Base-by-base conservation (phyloP, 805 yeast genomes). In the Cyberlindnera misumaiensis region DNA sequence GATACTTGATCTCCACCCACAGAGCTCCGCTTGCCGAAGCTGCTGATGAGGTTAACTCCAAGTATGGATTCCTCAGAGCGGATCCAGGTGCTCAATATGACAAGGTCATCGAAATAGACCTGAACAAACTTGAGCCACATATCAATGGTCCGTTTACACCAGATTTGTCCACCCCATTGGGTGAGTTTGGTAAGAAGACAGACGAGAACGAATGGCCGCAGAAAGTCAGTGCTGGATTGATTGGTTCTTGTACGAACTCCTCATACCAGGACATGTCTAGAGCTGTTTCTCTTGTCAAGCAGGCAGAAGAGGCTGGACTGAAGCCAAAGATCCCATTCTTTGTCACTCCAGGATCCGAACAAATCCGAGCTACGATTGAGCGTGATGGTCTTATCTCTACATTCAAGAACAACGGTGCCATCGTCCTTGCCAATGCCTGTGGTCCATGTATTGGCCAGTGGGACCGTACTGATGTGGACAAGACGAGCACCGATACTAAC, bases 401-500 rank as follows among this genome's bases (percentile, higher is more conserved):
- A 31, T 88, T 90, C 62, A 80, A 81, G 62, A 77, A 82, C 39
- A 82, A 80, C 54, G 97, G 97, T 44, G 98, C 96, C 51, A 73
- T 77, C 43, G 95, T 90, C 32, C 73, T 90, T 52, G 96, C 97
- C 39, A 90, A 90, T 63, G 98, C 98, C 15, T 90, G 98, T 74
- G 98, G 98, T 52, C 98, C 97, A 57, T 90, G 98, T 72, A 90
- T 90, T 60, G 98, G 98, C 42, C 98, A 90, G 72, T 90, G 98
- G 98, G 96, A 93, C 63, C 83, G 97, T 71, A 72, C 75, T 48
- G 95, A 85, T 59, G 75, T 84, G 32, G 63, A 75, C 38, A 77
- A 78, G 60, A 67, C 72, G 22, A 73, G 82, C 6, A 68, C 70
- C 38, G 87, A 80, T 47, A 71, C 72, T 53, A 89, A 88, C 65